These are phyloP conservation scores for Zygotorulaspora danielsina DNA, from an alignment of 805 yeast genomes.

Conservation along the genomic window DNA sequence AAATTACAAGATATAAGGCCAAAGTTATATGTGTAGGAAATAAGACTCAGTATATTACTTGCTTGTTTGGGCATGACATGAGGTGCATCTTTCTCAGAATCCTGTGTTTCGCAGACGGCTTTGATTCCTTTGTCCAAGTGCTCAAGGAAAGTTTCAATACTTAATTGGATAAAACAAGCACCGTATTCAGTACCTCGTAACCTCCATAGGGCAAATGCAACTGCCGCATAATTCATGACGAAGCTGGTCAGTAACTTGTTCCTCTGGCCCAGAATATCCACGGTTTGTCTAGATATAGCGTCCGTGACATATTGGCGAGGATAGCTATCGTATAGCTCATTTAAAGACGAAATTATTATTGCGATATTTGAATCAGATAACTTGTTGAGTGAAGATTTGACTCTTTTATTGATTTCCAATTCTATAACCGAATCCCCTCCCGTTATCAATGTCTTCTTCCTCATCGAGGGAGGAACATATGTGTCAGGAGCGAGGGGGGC, in stretches of 20 bases:
- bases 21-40: constrained; percentile 73
- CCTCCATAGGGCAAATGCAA: constrained; percentile 69
- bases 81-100: constrained; percentile 10
- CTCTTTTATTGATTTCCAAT: constrained; percentile 49
- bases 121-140: constrained; percentile 30
- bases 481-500: constrained; percentile 50
- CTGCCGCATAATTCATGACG: constrained; percentile 71
- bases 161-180: constrained; percentile 72
- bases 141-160: constrained; percentile 65
- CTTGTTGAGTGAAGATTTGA: constrained; percentile 82
- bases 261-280: constrained; percentile 61
- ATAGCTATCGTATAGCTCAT: constrained; percentile 54
- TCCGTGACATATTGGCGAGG: constrained; percentile 81
- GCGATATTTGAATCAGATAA: constrained; percentile 83
- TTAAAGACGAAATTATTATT: constrained; percentile 65
- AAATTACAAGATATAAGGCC: constrained; percentile 70
- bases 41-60: constrained; percentile 64
- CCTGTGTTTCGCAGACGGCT: background rate
- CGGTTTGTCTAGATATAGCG: constrained; percentile 54
- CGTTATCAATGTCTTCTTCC: constrained; percentile 47
- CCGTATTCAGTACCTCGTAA: constrained; percentile 86
- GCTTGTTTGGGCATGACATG: constrained; percentile 42
- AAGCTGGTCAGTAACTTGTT: constrained; percentile 73
- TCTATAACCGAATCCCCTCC: constrained; percentile 43
- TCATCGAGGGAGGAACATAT: constrained; percentile 85